Evolutionary conservation across 1,139 yeast species (phyloP), one percentile per base, ranked within the genome.

Genomic region (Geotrichum bryndzae): DNA sequence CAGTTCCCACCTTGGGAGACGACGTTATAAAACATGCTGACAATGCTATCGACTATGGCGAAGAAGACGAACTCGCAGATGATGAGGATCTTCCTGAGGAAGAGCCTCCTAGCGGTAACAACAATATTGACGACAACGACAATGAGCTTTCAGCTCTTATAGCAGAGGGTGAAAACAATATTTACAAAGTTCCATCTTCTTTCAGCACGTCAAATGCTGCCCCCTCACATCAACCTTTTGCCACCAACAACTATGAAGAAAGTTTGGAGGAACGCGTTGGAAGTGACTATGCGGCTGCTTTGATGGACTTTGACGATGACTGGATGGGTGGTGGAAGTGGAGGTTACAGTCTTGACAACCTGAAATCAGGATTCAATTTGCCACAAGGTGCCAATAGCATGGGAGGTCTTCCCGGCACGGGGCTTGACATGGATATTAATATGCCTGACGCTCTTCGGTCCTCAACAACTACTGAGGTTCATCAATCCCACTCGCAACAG

Each of bases 41-140:
- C 4, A 94, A 92, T 72, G 98, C 99, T n/a, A 79, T 91, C 54
- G 98, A 94, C 74, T 94, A 89, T 72, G 97, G 90, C 70, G 97
- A 90, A 71, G 96, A 90, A 67, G 98, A 92, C 68, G 97, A 92
- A 73, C 79, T 94, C 62, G 98, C 98, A 0, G 98, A 91, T 56
- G 97, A 90, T 60, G 76, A 70, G 54, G 90, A 84, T 57, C 66
- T 77, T 7, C 80, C 82, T 0, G 80, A 76, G n/a, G 84, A 81
- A 63, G 81, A 76, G 38, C 65, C 66, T 53, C 57, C 66, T 8
- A 51, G 59, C 45, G 66, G 65, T 38, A 61, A 65, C 51, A 51
- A 66, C 41, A 68, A 61, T 11, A 70, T 63, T 8, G 72, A 67
- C 27, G 74, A 69, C 23, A 75, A 68, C 8, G 75, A 67, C 4